Percentiles rank a stretch among this genome's conserved stretches.
These are phyloP conservation scores for Phanerochaete sordida DNA, from an alignment of 768 basidiomycete genomes.

Conservation along the genomic window DNA sequence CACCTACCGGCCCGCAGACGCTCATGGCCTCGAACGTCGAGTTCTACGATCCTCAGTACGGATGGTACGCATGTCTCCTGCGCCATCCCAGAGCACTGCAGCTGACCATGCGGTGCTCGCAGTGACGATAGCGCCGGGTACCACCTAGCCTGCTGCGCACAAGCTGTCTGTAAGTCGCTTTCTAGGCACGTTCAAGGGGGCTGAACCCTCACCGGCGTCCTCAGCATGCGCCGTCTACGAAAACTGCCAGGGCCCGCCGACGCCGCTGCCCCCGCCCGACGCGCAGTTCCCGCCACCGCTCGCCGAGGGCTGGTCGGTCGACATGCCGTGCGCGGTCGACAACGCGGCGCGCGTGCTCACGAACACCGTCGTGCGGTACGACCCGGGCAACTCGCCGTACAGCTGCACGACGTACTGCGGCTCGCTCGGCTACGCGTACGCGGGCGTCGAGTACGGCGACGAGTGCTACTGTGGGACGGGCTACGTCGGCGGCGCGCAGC, in stretches of 20 bases:
- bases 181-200: neutral
- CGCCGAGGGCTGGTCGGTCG: conserved; percentile 16
- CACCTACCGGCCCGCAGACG: neutral
- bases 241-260: conserved; percentile 4
- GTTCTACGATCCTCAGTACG: conserved; percentile 2
- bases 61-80: conserved; percentile 5
- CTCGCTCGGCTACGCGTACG: conserved; percentile 15
- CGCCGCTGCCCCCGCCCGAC: neutral
- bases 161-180: neutral
- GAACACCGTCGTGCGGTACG: conserved; percentile 9
- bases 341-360: conserved; percentile 15
- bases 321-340: conserved; percentile 17
- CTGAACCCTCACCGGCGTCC: no score
- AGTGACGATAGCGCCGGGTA: neutral
- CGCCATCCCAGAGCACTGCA: no score
- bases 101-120: no score
- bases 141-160: conserved; percentile 2
- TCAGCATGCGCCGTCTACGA: neutral
- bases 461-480: conserved; percentile 23
- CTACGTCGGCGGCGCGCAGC: conserved; percentile 5
- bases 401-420: conserved; percentile 15
- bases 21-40: conserved; percentile 8
- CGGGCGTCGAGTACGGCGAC: conserved; percentile 22
- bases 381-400: conserved; percentile 14
- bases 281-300: neutral